phyloP scores from a whole-genome alignment of 495 filamentous ascomycete species.

The Daldinia loculata region DNA sequence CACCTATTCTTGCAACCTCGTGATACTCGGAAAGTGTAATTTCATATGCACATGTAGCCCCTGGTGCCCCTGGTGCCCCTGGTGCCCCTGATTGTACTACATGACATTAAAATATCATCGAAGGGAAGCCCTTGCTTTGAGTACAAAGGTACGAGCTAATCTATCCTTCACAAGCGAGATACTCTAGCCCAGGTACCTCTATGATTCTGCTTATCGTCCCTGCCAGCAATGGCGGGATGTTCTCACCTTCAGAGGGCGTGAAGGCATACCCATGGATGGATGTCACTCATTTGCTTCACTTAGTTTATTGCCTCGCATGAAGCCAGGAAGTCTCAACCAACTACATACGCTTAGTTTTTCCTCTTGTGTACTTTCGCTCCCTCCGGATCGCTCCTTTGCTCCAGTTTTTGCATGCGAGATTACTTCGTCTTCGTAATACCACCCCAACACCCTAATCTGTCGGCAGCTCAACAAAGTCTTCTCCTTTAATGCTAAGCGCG shows the following conservation, averaged over 20 bases:
- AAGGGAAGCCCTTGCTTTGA: neutral
- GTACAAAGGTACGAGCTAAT: neutral
- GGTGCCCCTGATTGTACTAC: neutral
- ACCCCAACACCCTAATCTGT: neutral
- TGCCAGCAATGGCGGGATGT: neutral
- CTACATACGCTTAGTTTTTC: neutral
- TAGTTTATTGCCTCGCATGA: slow-evolving; percentile 4
- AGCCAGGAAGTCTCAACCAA: neutral
- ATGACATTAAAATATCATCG: neutral
- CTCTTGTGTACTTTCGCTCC: neutral
- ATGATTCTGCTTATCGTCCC: neutral
- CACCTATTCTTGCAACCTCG: neutral
- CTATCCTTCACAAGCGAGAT: neutral
- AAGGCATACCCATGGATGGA: too few species aligned
- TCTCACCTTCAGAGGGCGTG: neutral
- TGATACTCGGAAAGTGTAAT: slow-evolving; percentile 7
- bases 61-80: neutral
- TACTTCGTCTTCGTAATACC: neutral
- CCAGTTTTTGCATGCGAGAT: neutral
- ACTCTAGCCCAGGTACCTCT: neutral
- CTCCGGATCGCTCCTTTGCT: neutral
- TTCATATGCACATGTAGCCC: neutral
- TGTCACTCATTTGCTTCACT: neutral
- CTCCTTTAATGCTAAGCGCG: slow-evolving; percentile 1
- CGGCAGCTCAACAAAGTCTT: neutral